These are phyloP conservation scores for Jaltomata sinuosa DNA, from an alignment of 257 asterid genomes.

Conservation along the genomic window DNA sequence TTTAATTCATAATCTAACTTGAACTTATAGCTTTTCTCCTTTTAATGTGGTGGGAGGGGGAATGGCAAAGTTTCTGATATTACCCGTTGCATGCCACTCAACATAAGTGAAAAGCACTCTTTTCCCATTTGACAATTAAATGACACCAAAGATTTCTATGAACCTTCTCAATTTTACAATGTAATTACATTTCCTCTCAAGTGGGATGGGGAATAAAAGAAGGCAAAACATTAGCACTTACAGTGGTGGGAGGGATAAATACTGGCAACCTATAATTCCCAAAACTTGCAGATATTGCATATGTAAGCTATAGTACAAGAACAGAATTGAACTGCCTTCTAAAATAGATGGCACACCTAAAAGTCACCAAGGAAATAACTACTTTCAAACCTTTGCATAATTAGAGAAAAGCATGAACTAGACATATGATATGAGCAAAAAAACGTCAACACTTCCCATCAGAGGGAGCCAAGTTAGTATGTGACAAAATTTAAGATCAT, in stretches of 20 bases:
- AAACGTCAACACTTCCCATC: neutral
- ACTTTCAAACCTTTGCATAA: neutral
- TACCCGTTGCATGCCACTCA: neutral
- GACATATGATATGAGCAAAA: neutral
- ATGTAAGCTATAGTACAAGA: neutral
- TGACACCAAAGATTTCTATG: neutral
- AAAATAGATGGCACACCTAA: neutral
- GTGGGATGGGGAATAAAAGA: neutral
- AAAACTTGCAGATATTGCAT: neutral
- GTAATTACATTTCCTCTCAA: neutral
- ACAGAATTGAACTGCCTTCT: neutral
- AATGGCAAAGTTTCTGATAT: neutral
- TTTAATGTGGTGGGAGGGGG: neutral
- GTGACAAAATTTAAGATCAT: neutral
- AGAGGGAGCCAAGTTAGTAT: neutral
- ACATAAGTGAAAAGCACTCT: neutral
- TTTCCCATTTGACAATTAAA: neutral
- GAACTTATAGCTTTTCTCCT: neutral
- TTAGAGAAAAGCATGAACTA: neutral
- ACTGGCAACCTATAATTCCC: neutral
- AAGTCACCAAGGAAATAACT: neutral
- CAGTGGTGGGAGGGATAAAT: neutral
- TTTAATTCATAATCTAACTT: neutral
- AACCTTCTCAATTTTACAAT: neutral
- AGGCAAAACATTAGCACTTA: neutral